Base-by-base conservation (phyloP, 73 alveolate species). In the Diophrys sp. region DNA sequence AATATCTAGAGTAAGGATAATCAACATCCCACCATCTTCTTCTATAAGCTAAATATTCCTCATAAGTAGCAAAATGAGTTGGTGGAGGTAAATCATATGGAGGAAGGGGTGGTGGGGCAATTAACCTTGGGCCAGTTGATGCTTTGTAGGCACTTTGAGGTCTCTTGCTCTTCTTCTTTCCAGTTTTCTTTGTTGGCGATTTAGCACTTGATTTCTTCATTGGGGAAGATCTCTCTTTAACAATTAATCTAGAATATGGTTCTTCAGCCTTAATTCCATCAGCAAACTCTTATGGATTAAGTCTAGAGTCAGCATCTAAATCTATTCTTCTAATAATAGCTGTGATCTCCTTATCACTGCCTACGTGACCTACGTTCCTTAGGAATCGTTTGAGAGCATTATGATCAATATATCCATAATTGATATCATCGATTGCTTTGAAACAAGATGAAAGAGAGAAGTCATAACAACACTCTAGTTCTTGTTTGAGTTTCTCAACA, bases 311-410 rank as follows among this genome's bases (percentile, higher is more conserved):
- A 27, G 86, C 93, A 79, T 78, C 82, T 18, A 85, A 69, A 54
- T 85, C 93, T 53, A 85, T 30, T 71, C 93, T 85, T 31, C 93
- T 53, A 74, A 85, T 78, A 14, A 85, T 79, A 5, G 85, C 75
- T 14, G 80, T 23, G 0, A 85, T 29, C 27, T 85, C 89, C 54
- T 74, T 31, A 27, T 70, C 77, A 14, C 76, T 34, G 56, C 82
- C 33, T 29, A 79, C 53, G 53, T 29, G 44, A 0, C 80, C 85
- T 23, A 34, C 57, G n/a, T 62, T 69, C 73, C 81, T 85, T 0
- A 85, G 72, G 77, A 79, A 85, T 29, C 71, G 8, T 34, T 79
- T 85, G 23, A 85, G 78, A 55, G 79, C 79, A n/a, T 30, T 33
- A 23, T 14, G 32, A 33, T 85, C 93, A n/a, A 85, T 85, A 66